Conservation (phyloP, 73 alveolate species). For the Paramecium pentaurelia region DNA sequence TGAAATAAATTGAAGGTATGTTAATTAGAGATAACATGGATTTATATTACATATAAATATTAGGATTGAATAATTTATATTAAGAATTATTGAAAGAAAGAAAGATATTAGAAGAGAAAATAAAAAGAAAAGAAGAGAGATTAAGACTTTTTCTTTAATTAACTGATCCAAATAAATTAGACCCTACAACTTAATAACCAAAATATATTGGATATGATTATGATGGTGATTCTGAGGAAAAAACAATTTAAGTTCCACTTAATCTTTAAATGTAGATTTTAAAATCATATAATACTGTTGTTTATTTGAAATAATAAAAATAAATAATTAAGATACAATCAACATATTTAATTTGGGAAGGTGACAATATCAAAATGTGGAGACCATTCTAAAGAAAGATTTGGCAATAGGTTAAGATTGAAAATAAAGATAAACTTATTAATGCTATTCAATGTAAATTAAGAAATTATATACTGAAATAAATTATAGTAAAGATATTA, state of each 20-base stretch:
- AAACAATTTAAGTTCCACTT: neutral
- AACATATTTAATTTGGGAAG: neutral
- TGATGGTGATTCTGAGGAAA: conserved; percentile 1
- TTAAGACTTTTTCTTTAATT: neutral
- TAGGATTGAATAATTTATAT: neutral
- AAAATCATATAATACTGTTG: neutral
- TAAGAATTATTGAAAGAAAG: neutral
- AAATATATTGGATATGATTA: neutral
- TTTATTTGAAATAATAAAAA: neutral
- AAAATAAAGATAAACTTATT: neutral
- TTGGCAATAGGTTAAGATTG: neutral
- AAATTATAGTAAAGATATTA: neutral
- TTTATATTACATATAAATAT: neutral
- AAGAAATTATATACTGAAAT: neutral
- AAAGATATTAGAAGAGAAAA: neutral
- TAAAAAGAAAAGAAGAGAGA: neutral
- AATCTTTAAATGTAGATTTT: neutral
- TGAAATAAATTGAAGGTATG: neutral
- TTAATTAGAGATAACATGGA: neutral
- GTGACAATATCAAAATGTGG: neutral
- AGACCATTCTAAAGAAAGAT: neutral
- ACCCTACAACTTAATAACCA: neutral
- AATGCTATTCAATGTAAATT: neutral
- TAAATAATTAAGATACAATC: neutral
- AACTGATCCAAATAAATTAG: neutral